A percentile compares a stretch with the other conserved stretches of the same genome.
These are phyloP conservation scores for Rhodamnia argentea DNA, from an alignment of 345 rosid species.

Conservation along the genomic window DNA sequence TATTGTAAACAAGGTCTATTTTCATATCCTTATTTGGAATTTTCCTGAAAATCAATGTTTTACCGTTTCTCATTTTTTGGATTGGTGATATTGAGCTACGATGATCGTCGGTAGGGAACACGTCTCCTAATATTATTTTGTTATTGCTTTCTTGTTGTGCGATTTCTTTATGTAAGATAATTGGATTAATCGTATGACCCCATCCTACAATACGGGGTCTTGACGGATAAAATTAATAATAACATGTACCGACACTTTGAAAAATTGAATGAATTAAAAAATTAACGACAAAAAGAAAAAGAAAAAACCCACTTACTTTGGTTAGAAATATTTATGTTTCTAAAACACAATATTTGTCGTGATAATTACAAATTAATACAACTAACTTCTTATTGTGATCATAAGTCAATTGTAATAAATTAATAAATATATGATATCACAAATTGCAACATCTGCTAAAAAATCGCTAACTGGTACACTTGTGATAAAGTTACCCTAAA, in stretches of 20 bases:
- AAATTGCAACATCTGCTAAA: not conserved
- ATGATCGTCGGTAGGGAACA: not conserved
- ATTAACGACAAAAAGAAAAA: not conserved
- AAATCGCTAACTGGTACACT: too few relatives aligned
- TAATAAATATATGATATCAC: not conserved
- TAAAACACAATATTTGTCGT: too few relatives aligned
- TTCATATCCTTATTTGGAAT: too few relatives aligned
- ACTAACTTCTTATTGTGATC: not conserved
- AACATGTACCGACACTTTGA: not conserved
- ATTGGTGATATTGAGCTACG: not conserved
- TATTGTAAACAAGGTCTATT: too few relatives aligned
- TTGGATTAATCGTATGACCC: not conserved
- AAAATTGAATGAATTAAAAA: not conserved
- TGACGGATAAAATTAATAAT: not conserved
- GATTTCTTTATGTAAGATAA: not conserved
- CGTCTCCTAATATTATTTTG: not conserved
- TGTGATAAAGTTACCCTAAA: too few relatives aligned
- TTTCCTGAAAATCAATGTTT: too few relatives aligned
- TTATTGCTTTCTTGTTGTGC: not conserved
- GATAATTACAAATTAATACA: too few relatives aligned
- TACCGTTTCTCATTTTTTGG: not conserved
- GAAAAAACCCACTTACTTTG: not conserved
- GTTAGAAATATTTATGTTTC: not conserved
- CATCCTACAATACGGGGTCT: not conserved
- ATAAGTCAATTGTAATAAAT: not conserved